Percentiles rank a stretch among this genome's conserved stretches.
Conservation (phyloP, 352 stramenopile species). For the Globisporangium perplexum region DNA sequence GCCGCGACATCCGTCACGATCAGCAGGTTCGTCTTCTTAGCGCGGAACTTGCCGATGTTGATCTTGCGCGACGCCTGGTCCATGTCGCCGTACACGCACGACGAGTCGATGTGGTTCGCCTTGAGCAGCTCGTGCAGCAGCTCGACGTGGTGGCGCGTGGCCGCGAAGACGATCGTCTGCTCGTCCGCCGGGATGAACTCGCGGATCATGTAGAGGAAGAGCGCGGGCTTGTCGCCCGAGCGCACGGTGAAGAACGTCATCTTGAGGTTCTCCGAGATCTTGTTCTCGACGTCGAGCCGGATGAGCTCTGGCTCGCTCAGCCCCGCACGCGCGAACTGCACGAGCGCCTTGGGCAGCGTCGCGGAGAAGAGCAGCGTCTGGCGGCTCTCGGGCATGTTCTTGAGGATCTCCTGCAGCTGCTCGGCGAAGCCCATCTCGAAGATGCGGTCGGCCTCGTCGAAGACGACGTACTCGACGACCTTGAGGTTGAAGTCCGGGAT, state of each 20-base stretch:
- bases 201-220: slow-evolving; percentile 95
- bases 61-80: slow-evolving; percentile 89
- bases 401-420: slow-evolving; percentile 94
- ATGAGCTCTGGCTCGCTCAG: slow-evolving; percentile 96
- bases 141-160: slow-evolving; percentile 98
- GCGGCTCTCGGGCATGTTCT: slow-evolving; percentile 81
- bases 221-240: slow-evolving; percentile 92
- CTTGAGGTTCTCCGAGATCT: slow-evolving; percentile 97
- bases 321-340: slow-evolving; percentile 98
- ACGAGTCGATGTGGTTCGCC: slow-evolving; percentile 81
- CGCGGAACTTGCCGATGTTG: slow-evolving; percentile 88
- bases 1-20: slow-evolving; percentile 95
- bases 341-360: slow-evolving; percentile 95
- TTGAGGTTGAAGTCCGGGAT: slow-evolving; percentile 93
- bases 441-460: slow-evolving; percentile 99
- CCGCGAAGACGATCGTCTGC: slow-evolving; percentile 98
- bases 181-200: slow-evolving; percentile 91
- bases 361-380: slow-evolving; percentile 94
- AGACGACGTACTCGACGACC: slow-evolving; percentile 91
- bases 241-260: slow-evolving; percentile 97
- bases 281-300: slow-evolving; percentile 96
- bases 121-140: slow-evolving; percentile 94
- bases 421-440: slow-evolving; percentile 99
- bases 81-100: slow-evolving; percentile 93
- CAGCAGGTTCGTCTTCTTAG: slow-evolving; percentile 87